Evolutionary conservation across 2,329 filamentous ascomycete species (phyloP).

Genomic region (Cryphonectria naterciae): DNA sequence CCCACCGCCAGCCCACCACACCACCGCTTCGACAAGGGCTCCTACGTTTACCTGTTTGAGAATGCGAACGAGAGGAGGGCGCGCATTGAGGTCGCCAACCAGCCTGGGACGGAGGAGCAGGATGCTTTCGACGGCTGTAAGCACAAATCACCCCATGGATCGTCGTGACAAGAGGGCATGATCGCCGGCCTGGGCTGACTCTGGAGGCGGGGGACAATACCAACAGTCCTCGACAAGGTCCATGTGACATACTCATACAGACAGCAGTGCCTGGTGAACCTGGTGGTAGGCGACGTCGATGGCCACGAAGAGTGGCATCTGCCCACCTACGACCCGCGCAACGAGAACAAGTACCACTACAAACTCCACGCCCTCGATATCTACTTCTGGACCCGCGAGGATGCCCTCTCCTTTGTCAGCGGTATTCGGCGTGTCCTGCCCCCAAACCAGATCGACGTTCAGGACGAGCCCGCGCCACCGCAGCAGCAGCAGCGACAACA

Average conservation of each 20-base stretch:
- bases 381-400: slow-evolving; percentile 78
- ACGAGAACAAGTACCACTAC: slow-evolving; percentile 80
- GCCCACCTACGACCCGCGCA: slow-evolving; percentile 70
- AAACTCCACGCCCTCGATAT: slow-evolving; percentile 75
- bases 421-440: slow-evolving; percentile 69
- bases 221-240: slow-evolving; percentile 65
- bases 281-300: slow-evolving; percentile 61
- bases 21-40: slow-evolving; percentile 79
- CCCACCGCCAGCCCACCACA: slow-evolving; percentile 70
- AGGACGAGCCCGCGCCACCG: slow-evolving; percentile 64
- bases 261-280: slow-evolving; percentile 71
- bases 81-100: slow-evolving; percentile 76
- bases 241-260: slow-evolving; percentile 73
- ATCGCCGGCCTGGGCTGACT: slow-evolving; percentile 34
- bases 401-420: slow-evolving; percentile 72
- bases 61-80: slow-evolving; percentile 69
- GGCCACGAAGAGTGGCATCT: slow-evolving; percentile 72
- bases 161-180: not conserved
- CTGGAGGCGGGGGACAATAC: slow-evolving; percentile 6
- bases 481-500: slow-evolving; percentile 43
- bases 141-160: slow-evolving; percentile 37
- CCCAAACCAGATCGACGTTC: slow-evolving; percentile 61
- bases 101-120: slow-evolving; percentile 74
- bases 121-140: slow-evolving; percentile 79
- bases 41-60: slow-evolving; percentile 81